These are phyloP conservation scores for Ottelia alismoides DNA, from an alignment of 106 monocot species.

Conservation along the genomic window DNA sequence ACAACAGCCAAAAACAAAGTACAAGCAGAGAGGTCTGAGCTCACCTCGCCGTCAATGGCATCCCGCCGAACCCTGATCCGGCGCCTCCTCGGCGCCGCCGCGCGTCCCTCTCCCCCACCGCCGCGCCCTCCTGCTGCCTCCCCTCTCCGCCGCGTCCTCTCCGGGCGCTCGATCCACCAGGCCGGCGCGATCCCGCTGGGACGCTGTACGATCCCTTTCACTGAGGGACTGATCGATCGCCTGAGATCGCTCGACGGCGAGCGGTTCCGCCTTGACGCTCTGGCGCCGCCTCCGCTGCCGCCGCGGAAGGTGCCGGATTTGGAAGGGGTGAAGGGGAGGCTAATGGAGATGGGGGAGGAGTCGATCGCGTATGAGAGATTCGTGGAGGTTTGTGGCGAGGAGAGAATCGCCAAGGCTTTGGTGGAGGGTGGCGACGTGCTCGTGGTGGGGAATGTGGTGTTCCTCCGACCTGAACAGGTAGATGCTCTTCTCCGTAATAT, in stretches of 20 bases:
- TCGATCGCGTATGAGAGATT: slow-evolving; percentile 40
- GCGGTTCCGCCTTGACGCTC: slow-evolving; percentile 25
- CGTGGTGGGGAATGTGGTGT: slow-evolving; percentile 50
- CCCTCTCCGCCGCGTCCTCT: too few relatives aligned
- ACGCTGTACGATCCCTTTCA: slow-evolving; percentile 9
- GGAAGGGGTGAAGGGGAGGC: background rate
- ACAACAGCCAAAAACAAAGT: too few relatives aligned
- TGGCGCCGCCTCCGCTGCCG: slow-evolving; percentile 18
- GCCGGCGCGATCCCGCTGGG: slow-evolving; percentile 17
- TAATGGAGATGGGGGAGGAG: slow-evolving; percentile 58
- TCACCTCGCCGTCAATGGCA: slow-evolving; percentile 6
- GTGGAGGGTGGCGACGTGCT: slow-evolving; percentile 72
- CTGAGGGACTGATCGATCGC: slow-evolving; percentile 18
- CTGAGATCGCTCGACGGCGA: slow-evolving; percentile 18
- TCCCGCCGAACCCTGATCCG: background rate
- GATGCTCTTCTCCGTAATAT: background rate
- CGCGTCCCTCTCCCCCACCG: too few relatives aligned
- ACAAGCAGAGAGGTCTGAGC: too few relatives aligned
- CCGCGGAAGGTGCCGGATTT: background rate
- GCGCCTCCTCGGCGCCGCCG: slow-evolving; percentile 1
- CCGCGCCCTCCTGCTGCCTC: too few relatives aligned
- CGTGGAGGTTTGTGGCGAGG: slow-evolving; percentile 32
- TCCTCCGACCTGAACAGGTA: slow-evolving; percentile 75
- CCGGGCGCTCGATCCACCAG: slow-evolving; percentile 2
- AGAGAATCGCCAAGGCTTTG: slow-evolving; percentile 40